Evolutionary conservation across 371 early-diverging fungal species (phyloP).

Genomic region (Circinella umbellata): DNA sequence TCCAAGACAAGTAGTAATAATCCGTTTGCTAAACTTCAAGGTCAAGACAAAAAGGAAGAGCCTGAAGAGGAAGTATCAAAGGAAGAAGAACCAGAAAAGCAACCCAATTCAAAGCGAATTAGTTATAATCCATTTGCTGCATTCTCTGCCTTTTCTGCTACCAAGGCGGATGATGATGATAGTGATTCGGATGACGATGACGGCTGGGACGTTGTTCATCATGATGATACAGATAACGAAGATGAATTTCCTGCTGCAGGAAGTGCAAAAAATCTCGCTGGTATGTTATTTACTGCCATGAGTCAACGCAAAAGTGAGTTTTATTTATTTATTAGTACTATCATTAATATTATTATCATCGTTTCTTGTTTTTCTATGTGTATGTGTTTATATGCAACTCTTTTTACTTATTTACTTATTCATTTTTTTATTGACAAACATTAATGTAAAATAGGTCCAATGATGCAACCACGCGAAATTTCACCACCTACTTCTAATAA

Average conservation of each 20-base stretch:
- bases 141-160: conserved; percentile 52
- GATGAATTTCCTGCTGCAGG: conserved; percentile 57
- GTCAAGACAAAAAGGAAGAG: conserved; percentile 15
- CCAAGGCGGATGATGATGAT: conserved; percentile 32
- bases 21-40: conserved; percentile 52
- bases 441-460: neutral
- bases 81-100: conserved; percentile 17
- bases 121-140: conserved; percentile 61
- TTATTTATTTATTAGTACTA: neutral
- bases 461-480: conserved; percentile 9
- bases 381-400: too few species aligned
- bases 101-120: conserved; percentile 34
- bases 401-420: neutral
- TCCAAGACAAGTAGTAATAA: conserved; percentile 42
- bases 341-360: neutral
- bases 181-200: conserved; percentile 44
- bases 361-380: too few species aligned
- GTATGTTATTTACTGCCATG: conserved; percentile 47
- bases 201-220: conserved; percentile 43
- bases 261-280: conserved; percentile 53
- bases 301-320: conserved; percentile 31
- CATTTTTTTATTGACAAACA: neutral
- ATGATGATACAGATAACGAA: conserved; percentile 49
- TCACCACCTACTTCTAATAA: conserved; percentile 17
- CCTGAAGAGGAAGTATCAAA: conserved; percentile 4